Evolutionary conservation across 2,329 filamentous ascomycete genomes (phyloP).

Genomic region (Corniculantispora saksenae): DNA sequence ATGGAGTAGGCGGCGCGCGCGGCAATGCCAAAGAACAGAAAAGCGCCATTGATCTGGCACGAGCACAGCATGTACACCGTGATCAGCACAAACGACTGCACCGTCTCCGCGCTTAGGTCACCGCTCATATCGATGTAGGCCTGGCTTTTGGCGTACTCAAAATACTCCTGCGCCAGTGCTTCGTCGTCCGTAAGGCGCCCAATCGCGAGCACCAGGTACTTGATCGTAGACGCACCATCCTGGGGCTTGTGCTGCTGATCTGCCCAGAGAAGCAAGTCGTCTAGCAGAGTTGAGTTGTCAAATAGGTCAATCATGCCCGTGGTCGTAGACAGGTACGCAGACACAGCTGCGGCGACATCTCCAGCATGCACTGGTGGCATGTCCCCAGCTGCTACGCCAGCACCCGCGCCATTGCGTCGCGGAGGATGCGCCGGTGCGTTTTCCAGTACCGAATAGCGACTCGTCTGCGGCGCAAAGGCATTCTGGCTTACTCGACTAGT

Average conservation of each 20-base stretch:
- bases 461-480: conserved; percentile 54
- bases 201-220: conserved; percentile 54
- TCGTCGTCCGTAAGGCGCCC: conserved; percentile 47
- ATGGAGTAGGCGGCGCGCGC: conserved; percentile 55
- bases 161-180: conserved; percentile 44
- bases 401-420: neutral
- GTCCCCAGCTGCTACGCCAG: neutral
- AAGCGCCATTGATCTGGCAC: conserved; percentile 57
- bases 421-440: conserved; percentile 36
- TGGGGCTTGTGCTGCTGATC: conserved; percentile 33
- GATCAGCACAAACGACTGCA: conserved; percentile 52
- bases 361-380: conserved; percentile 31
- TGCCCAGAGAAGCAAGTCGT: conserved; percentile 46
- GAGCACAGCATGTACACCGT: conserved; percentile 56
- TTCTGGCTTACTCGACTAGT: conserved; percentile 48
- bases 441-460: conserved; percentile 51
- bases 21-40: conserved; percentile 55
- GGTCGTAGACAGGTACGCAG: conserved; percentile 42
- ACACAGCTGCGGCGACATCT: conserved; percentile 33
- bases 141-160: conserved; percentile 49
- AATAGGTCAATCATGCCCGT: conserved; percentile 52
- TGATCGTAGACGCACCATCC: conserved; percentile 43
- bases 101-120: conserved; percentile 49
- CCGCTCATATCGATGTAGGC: conserved; percentile 47
- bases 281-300: conserved; percentile 39